Percentiles rank a stretch among this genome's conserved stretches.
Conservation (phyloP, 2,329 filamentous ascomycete species). For the Cladosporium sp. region DNA sequence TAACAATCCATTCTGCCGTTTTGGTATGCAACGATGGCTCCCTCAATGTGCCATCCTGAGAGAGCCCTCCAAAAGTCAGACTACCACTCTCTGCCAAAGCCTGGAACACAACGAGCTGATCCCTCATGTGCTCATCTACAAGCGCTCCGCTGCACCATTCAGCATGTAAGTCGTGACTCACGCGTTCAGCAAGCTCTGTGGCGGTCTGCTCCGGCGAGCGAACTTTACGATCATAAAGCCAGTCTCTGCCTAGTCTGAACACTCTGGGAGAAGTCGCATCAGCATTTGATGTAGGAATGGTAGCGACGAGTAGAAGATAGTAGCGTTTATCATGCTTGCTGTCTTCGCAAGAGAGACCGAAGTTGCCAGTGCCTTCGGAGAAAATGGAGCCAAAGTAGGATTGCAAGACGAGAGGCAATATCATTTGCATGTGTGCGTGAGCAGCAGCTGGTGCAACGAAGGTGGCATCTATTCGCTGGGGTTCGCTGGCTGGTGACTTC, state of each 20-base stretch:
- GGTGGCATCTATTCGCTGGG: constrained; percentile 30
- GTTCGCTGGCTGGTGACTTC: too few relatives aligned
- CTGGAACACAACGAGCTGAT: constrained; percentile 58
- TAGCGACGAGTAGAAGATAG: constrained; percentile 54
- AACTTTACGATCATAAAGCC: constrained; percentile 41
- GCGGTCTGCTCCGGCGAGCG: constrained; percentile 15
- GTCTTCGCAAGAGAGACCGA: constrained; percentile 20
- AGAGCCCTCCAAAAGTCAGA: constrained; percentile 28
- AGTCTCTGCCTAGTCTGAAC: constrained; percentile 48
- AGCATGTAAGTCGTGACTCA: constrained; percentile 38
- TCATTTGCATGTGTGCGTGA: constrained; percentile 25
- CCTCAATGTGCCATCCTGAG: constrained; percentile 18
- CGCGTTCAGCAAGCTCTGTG: constrained; percentile 37
- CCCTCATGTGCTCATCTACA: constrained; percentile 52
- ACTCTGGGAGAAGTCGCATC: constrained; percentile 14
- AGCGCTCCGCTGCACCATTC: constrained; percentile 46
- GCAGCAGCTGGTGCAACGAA: constrained; percentile 34
- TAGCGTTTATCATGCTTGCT: constrained; percentile 29
- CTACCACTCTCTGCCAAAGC: constrained; percentile 46
- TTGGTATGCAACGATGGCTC: constrained; percentile 40
- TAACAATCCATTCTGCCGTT: constrained; percentile 44
- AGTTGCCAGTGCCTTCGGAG: neutral
- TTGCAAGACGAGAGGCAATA: constrained; percentile 12
- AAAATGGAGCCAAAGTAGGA: constrained; percentile 15
- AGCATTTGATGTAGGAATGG: constrained; percentile 25